phyloP scores from a whole-genome alignment of 768 basidiomycete species.

The Naganishia vishniacii region DNA sequence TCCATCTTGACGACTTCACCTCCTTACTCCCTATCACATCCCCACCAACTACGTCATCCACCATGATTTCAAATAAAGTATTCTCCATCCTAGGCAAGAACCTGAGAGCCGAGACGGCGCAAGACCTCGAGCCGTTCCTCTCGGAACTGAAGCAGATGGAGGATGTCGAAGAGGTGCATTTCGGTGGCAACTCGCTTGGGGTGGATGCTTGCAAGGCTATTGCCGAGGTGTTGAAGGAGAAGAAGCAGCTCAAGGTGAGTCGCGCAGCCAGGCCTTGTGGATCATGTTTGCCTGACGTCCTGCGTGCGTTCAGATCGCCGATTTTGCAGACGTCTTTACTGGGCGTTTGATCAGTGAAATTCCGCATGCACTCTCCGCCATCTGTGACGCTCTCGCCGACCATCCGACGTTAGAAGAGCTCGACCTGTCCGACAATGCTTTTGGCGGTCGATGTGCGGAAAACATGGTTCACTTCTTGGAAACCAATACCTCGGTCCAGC shows the following conservation, averaged over 20 bases:
- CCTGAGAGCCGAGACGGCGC: constrained; percentile 71
- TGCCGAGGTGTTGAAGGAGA: constrained; percentile 67
- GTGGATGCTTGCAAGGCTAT: constrained; percentile 81
- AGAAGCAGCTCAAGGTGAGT: constrained; percentile 65
- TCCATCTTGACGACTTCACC: not conserved
- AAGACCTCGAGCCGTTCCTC: constrained; percentile 70
- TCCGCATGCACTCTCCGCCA: constrained; percentile 75
- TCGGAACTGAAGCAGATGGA: constrained; percentile 51
- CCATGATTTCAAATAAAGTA: constrained; percentile 33
- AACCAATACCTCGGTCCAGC: constrained; percentile 70
- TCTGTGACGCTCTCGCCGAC: constrained; percentile 78
- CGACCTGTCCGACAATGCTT: constrained; percentile 91
- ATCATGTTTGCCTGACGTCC: not conserved
- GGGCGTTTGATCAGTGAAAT: constrained; percentile 93
- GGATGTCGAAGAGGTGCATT: constrained; percentile 78
- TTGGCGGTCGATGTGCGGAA: constrained; percentile 88
- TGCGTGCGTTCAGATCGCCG: constrained; percentile 63
- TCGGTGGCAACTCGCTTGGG: constrained; percentile 91
- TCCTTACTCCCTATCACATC: not conserved
- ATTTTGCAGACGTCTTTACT: constrained; percentile 97
- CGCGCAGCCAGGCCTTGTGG: not conserved
- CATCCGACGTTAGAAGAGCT: constrained; percentile 78
- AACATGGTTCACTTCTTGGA: constrained; percentile 86
- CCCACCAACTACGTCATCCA: too few relatives aligned
- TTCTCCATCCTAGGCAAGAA: constrained; percentile 62